Conservation (phyloP, 371 early-diverging fungal species). For the Batkoa obscura region DNA sequence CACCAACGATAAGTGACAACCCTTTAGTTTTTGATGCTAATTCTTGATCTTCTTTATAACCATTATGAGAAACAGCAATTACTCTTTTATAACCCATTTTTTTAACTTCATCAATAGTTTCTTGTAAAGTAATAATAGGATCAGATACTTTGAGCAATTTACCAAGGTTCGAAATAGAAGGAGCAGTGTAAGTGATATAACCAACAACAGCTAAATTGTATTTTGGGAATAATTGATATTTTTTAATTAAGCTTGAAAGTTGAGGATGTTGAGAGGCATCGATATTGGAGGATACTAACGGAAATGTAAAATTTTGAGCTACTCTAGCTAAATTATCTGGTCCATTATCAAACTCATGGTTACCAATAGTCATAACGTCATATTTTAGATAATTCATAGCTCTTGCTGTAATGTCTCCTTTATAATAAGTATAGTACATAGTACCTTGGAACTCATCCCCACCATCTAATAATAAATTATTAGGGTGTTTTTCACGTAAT, state of each 20-base stretch:
- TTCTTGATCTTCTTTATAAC: constrained; percentile 34
- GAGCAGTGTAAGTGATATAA: constrained; percentile 38
- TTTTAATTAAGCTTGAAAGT: constrained; percentile 26
- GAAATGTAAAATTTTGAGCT: constrained; percentile 27
- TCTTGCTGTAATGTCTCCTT: constrained; percentile 23
- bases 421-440: constrained; percentile 29
- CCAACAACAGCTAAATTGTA: constrained; percentile 40
- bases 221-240: constrained; percentile 38
- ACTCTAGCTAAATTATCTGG: constrained; percentile 24
- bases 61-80: constrained; percentile 44
- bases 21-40: constrained; percentile 31
- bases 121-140: constrained; percentile 29
- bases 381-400: constrained; percentile 34
- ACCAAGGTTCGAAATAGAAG: constrained; percentile 30
- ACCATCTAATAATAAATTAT: constrained; percentile 29
- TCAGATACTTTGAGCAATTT: constrained; percentile 19
- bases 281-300: constrained; percentile 45
- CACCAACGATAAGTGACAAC: constrained; percentile 44
- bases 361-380: constrained; percentile 39
- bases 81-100: constrained; percentile 36
- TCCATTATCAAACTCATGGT: constrained; percentile 53
- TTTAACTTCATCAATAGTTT: constrained; percentile 29
- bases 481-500: constrained; percentile 16
- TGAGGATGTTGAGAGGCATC: constrained; percentile 18
- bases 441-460: constrained; percentile 46